Conservation (phyloP, 2,329 filamentous ascomycete genomes). For the Microcera coccophila region DNA sequence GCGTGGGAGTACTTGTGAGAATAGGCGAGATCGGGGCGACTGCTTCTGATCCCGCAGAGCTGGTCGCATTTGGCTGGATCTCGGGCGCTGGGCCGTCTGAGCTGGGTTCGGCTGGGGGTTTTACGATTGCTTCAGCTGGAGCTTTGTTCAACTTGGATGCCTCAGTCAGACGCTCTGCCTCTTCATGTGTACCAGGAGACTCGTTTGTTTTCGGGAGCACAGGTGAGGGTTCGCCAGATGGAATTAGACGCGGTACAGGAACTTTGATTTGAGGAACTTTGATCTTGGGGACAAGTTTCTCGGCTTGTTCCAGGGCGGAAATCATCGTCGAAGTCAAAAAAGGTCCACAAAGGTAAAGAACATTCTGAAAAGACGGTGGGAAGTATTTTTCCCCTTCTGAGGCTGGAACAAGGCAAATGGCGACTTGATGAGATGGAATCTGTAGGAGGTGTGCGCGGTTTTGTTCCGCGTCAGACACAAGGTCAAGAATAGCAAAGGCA, state of each 20-base stretch:
- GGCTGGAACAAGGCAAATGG: slow-evolving; percentile 14
- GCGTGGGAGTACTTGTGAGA: slow-evolving; percentile 5
- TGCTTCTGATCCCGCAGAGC: background rate
- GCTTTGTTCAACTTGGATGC: too few relatives aligned
- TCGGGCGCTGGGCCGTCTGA: background rate
- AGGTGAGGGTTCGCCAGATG: background rate
- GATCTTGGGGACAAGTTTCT: background rate
- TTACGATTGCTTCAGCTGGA: too few relatives aligned
- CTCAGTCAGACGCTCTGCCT: too few relatives aligned
- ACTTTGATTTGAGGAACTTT: background rate
- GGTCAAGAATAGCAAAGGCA: slow-evolving; percentile 15
- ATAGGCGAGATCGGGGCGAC: background rate
- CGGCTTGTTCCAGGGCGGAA: slow-evolving; percentile 12
- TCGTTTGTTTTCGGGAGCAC: background rate
- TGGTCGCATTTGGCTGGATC: background rate
- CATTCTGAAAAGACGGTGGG: slow-evolving; percentile 1
- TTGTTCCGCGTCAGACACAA: slow-evolving; percentile 3
- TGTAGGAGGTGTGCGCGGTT: slow-evolving; percentile 1
- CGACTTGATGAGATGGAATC: slow-evolving; percentile 8
- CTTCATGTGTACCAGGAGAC: too few relatives aligned
- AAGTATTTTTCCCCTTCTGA: background rate
- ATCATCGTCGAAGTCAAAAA: slow-evolving; percentile 11
- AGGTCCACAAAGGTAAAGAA: slow-evolving; percentile 12
- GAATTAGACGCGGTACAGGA: background rate
- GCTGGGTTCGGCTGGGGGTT: too few relatives aligned